Base-by-base conservation (phyloP, 345 rosid species). In the Eutrema heterophyllum region DNA sequence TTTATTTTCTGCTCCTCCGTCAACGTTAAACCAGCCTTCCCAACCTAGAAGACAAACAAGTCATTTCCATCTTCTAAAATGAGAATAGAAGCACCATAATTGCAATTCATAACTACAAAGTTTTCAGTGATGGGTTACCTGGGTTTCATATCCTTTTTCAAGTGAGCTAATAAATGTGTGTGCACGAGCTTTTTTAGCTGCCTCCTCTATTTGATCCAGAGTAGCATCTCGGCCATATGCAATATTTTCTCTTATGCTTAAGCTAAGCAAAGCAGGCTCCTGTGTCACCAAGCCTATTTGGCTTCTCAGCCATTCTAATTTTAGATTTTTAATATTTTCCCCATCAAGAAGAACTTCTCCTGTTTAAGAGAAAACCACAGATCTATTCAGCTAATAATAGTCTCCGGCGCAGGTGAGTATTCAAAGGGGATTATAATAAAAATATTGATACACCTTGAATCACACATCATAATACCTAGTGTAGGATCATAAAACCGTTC, bases 401-500 rank as follows among this genome's bases (percentile, higher is more conserved):
- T 32, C 72, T 77, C 70, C 58, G 27, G n/a, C 38, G n/a, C 39
- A 76, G 43, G 67, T 61, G 57, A 72, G 36, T 33, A 67, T 44
- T 72, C 68, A 50, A 73, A 29, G 33, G 12, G 18, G 24, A 8
- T 4, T 45, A 39, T 36, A 43, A 60, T 56, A 24, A 49, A 58
- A 38, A 39, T 24, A 64, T 35, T 50, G 32, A 71, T 40, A 44
- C n/a, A 51, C 32, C 56, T 71, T 58, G 16, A 41, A 35, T 39
- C 40, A 70, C 51, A 53, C 58, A 67, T 52, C 51, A 78, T 56
- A 72, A 38, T 88, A 96, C 99, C 99, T 85, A 96, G 81, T 30
- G 97, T 96, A 68, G 99, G 99, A 85, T 92, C 99, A 85, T 96
- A 96, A 82, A 96, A 96, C 76, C 99, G 88, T 71, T 96, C 98